These are phyloP conservation scores for Beta corolliflora DNA, from an alignment of 179 eudicot genomes.

Conservation along the genomic window DNA sequence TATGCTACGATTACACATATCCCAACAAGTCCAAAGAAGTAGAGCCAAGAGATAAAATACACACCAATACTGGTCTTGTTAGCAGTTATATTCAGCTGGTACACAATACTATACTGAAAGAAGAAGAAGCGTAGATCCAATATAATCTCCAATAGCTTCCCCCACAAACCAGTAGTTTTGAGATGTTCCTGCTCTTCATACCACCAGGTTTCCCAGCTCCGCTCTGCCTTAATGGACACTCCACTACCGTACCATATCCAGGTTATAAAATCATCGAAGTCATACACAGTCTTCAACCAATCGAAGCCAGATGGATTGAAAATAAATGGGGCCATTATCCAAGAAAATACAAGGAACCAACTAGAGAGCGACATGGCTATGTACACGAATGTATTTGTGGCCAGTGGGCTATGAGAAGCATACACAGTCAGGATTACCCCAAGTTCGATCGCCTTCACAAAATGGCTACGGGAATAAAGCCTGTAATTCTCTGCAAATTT, in stretches of 20 bases:
- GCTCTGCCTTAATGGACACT: conserved; percentile 77
- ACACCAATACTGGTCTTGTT: conserved; percentile 59
- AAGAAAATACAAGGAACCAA: conserved; percentile 90
- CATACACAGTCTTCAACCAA: conserved; percentile 94
- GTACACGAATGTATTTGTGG: conserved; percentile 68
- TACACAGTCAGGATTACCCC: conserved; percentile 79
- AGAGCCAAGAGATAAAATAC: conserved; percentile 88
- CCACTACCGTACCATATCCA: conserved; percentile 91
- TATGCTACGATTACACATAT: conserved; percentile 61
- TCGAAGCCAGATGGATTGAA: conserved; percentile 97
- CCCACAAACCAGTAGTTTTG: conserved; percentile 90
- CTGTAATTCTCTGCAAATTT: conserved; percentile 86
- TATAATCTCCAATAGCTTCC: conserved; percentile 79
- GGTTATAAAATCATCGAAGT: conserved; percentile 71
- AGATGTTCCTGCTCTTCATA: conserved; percentile 96
- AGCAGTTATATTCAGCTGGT: conserved; percentile 61
- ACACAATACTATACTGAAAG: conserved; percentile 88
- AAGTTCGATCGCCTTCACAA: conserved; percentile 91
- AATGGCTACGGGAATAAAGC: conserved; percentile 90
- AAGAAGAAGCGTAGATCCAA: conserved; percentile 92
- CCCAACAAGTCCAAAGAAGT: conserved; percentile 53
- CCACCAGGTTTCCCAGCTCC: conserved; percentile 99
- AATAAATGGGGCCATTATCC: conserved; percentile 89
- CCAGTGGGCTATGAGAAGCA: conserved; percentile 71
- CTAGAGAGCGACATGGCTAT: conserved; percentile 71